Conservation (phyloP, 768 basidiomycete genomes). For the Naganishia vaughanmartiniae region DNA sequence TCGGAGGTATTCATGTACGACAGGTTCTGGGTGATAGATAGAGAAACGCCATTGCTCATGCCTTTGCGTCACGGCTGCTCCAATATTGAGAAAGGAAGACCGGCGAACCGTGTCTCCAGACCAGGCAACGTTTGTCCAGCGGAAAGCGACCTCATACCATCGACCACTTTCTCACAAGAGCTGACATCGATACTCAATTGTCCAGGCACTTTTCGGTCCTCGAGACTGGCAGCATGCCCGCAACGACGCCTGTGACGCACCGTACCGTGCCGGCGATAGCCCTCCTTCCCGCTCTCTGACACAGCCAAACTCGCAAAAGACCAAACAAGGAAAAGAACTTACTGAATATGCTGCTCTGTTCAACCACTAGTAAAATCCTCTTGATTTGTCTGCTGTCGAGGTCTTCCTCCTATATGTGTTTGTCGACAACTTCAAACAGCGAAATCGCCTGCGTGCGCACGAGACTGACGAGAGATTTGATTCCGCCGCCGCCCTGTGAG, state of each 20-base stretch:
- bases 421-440: not conserved
- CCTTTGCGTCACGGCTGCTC: not conserved
- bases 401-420: no score
- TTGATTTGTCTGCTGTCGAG: not conserved
- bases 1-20: no score
- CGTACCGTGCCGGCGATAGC: not conserved
- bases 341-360: not conserved
- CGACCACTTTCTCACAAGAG: not conserved
- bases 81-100: not conserved
- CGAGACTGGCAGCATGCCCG: no score
- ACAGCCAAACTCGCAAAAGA: not conserved
- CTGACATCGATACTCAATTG: no score
- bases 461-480: conserved; percentile 1
- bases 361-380: not conserved
- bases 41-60: not conserved
- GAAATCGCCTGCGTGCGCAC: conserved; percentile 12
- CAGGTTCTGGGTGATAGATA: no score
- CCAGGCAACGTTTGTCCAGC: not conserved
- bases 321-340: not conserved
- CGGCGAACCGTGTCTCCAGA: not conserved
- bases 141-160: not conserved
- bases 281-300: not conserved
- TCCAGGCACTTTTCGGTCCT: no score
- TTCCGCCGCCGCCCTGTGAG: not conserved
- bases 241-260: not conserved